phyloP scores from a whole-genome alignment of 164 flowering plant species.

The Magnolia kwangsiensis region DNA sequence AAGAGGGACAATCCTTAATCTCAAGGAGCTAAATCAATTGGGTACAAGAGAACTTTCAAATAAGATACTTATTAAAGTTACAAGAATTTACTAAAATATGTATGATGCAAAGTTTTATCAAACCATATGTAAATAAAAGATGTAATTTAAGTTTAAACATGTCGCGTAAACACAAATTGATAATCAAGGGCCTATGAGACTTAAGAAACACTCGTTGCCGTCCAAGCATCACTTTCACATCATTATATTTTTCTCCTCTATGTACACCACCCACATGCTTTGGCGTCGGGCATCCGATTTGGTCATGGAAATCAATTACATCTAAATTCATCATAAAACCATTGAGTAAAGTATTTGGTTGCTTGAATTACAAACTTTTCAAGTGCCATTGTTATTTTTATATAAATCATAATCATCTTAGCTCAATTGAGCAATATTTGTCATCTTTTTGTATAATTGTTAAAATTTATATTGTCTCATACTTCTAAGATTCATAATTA shows the following conservation, averaged over 20 bases:
- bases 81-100: too few species aligned
- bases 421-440: too few species aligned
- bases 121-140: background rate
- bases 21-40: background rate
- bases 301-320: conserved; percentile 3
- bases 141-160: background rate
- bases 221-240: background rate
- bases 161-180: background rate
- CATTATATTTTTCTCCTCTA: background rate
- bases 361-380: background rate
- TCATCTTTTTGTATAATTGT: too few species aligned
- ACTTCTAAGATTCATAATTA: too few species aligned
- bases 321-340: conserved; percentile 2
- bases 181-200: background rate
- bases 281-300: background rate
- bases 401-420: too few species aligned
- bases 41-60: background rate
- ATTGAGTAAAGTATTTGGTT: background rate
- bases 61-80: too few species aligned
- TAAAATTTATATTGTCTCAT: too few species aligned
- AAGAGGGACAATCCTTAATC: background rate
- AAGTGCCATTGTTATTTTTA: background rate
- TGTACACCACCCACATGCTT: background rate
- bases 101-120: too few species aligned
- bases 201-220: background rate